These are phyloP conservation scores for Cryphonectria radicalis DNA, from an alignment of 2,329 filamentous ascomycete species.

Conservation along the genomic window DNA sequence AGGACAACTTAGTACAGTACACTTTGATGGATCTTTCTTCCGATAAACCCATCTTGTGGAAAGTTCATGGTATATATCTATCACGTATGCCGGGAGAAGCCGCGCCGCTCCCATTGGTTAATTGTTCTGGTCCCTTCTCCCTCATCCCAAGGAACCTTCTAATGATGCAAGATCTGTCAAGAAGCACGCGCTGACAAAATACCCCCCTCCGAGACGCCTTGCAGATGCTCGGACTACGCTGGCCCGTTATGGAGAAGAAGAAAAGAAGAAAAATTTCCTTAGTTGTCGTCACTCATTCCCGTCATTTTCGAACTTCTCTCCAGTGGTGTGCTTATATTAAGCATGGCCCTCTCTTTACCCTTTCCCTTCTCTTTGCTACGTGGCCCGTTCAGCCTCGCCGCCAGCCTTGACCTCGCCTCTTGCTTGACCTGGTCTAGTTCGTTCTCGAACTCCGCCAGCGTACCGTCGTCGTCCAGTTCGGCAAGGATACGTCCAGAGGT, in stretches of 20 bases:
- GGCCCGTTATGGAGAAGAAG: neutral
- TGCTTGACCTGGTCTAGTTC: conserved; percentile 53
- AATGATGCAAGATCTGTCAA: conserved; percentile 1
- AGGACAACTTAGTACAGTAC: neutral
- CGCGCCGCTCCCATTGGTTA: neutral
- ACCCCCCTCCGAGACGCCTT: conserved; percentile 22
- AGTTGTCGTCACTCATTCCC: conserved; percentile 61
- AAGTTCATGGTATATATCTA: conserved; percentile 21
- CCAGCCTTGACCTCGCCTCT: conserved; percentile 45
- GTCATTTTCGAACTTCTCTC: conserved; percentile 53
- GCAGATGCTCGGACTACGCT: conserved; percentile 19
- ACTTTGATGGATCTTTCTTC: neutral
- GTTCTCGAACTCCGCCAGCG: conserved; percentile 55
- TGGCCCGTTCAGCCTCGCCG: conserved; percentile 36
- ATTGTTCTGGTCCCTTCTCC: neutral
- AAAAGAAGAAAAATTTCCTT: conserved; percentile 2
- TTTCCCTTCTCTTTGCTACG: conserved; percentile 42
- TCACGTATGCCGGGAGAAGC: conserved; percentile 2
- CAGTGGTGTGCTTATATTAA: conserved; percentile 38
- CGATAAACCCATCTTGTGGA: neutral
- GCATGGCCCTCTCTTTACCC: conserved; percentile 50
- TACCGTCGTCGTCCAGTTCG: conserved; percentile 30
- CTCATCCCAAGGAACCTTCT: conserved; percentile 2
- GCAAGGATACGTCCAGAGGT: conserved; percentile 32
- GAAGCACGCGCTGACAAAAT: conserved; percentile 21